Conservation (phyloP, 192 early-diverging fungal species). For the Fimicolochytrium jonesii region DNA sequence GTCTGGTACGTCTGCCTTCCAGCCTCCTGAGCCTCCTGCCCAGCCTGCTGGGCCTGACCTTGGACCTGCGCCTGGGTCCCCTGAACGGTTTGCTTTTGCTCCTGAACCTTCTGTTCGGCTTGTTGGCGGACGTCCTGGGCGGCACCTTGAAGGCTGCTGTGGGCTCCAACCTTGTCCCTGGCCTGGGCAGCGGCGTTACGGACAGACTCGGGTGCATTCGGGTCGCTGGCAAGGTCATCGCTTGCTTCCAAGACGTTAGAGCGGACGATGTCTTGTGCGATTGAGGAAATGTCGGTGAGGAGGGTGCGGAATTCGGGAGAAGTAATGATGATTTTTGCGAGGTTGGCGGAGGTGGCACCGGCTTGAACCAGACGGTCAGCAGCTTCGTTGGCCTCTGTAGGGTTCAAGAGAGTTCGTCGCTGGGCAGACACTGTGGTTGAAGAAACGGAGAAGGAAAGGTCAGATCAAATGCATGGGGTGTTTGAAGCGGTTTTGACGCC, state of each 20-base stretch:
- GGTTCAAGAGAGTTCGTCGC: no score
- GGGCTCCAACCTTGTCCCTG: constrained; percentile 16
- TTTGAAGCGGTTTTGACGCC: no score
- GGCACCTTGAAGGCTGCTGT: constrained; percentile 22
- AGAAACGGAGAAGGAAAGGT: no score
- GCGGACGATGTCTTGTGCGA: constrained; percentile 30
- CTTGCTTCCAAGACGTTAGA: constrained; percentile 10
- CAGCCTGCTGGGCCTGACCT: neutral
- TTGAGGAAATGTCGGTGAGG: constrained; percentile 39
- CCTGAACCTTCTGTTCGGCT: constrained; percentile 7
- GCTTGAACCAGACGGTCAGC: constrained; percentile 30
- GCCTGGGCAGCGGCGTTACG: constrained; percentile 16
- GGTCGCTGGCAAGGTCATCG: constrained; percentile 29
- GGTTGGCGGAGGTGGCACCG: constrained; percentile 32
- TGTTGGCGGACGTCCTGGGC: constrained; percentile 10
- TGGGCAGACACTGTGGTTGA: no score
- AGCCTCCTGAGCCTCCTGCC: constrained; percentile 10
- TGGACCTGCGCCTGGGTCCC: constrained; percentile 6
- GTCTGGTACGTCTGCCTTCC: constrained; percentile 11
- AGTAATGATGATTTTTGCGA: constrained; percentile 40
- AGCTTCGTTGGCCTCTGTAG: constrained; percentile 7
- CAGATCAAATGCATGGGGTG: no score
- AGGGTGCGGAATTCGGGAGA: constrained; percentile 46
- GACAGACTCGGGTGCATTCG: constrained; percentile 16
- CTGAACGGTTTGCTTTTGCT: no score